These are phyloP conservation scores for Metschnikowia lochheadii DNA, from an alignment of 805 yeast genomes.

Conservation along the genomic window DNA sequence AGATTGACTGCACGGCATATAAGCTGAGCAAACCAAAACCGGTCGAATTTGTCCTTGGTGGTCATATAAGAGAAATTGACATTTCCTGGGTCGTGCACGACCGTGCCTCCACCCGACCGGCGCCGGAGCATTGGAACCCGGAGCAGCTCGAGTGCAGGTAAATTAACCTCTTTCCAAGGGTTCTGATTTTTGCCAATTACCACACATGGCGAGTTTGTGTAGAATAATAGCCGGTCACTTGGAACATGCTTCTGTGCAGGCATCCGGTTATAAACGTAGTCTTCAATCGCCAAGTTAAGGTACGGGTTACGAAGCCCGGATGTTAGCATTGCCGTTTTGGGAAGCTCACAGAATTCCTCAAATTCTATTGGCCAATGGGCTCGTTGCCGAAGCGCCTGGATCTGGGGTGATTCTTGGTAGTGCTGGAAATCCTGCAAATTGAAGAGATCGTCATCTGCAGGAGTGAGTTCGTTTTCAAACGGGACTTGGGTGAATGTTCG, in stretches of 20 bases:
- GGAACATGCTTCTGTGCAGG: constrained; percentile 35
- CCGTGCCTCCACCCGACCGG: constrained; percentile 93
- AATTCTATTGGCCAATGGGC: background rate
- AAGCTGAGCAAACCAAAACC: constrained; percentile 50
- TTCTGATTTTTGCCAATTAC: constrained; percentile 95
- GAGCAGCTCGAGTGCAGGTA: constrained; percentile 47
- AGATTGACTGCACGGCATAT: constrained; percentile 35
- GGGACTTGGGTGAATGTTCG: constrained; percentile 25
- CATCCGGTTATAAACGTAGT: constrained; percentile 63
- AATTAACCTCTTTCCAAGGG: constrained; percentile 82
- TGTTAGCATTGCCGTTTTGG: constrained; percentile 51
- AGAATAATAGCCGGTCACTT: constrained; percentile 58
- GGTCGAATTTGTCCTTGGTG: constrained; percentile 58
- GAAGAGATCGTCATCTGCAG: constrained; percentile 32
- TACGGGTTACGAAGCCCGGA: constrained; percentile 64
- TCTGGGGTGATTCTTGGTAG: constrained; percentile 31
- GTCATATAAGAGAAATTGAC: constrained; percentile 81
- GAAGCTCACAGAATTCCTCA: constrained; percentile 5
- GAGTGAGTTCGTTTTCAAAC: constrained; percentile 36
- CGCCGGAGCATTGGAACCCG: constrained; percentile 71
- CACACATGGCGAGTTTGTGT: constrained; percentile 78
- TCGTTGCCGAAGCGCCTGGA: constrained; percentile 15
- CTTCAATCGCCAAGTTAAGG: constrained; percentile 77
- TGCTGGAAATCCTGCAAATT: constrained; percentile 37
- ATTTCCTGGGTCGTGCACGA: constrained; percentile 89